Evolutionary conservation across 2,329 filamentous ascomycete species (phyloP), one percentile per base, ranked within the genome.

Genomic region (Anthostomella pinea): DNA sequence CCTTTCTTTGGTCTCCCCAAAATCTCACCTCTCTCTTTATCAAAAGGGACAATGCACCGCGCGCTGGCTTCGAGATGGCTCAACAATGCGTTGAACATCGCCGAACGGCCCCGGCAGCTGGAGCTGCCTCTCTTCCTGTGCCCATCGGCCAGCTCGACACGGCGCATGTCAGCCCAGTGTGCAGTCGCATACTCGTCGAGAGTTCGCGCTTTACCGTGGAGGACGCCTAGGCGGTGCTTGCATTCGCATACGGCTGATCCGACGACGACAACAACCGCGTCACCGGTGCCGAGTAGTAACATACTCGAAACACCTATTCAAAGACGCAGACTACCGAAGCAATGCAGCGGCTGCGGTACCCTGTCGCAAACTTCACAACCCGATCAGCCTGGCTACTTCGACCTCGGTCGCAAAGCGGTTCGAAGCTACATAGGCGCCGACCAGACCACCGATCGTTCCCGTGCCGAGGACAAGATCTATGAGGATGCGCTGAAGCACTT

Each of bases 291-390:
- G n/a, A 15, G 34, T 21, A 27, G 13, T n/a, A 36, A 39, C 15
- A 27, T 20, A n/a, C 10, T 15, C 15, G 13, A n/a, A n/a, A n/a
- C 33, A 21, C 15, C 24, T 18, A 8, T n/a, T 11, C 40, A 49
- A n/a, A 33, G 32, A 20, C 38, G 45, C 29, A 47, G 48, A 13
- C 62, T 84, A 2, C 80, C 81, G 0, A 51, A 68, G 8, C 76
- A 74, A 45, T 85, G 81, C 49, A 69, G 70, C 9, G 81, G 81
- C 22, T 85, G 81, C 54, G 81, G 81, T 28, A 80, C 81, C 10
- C 69, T 82, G 48, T 69, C 77, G 29, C 81, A 85, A 56, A 78
- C 70, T 1, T 56, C 57, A 0, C 59, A 73, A 13, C 58, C 72
- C 1, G 58, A 70, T 18, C 63, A 73, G 41, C 65, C 81, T 5